phyloP scores from a whole-genome alignment of 305 asterid species.

The Rubia occidens region DNA sequence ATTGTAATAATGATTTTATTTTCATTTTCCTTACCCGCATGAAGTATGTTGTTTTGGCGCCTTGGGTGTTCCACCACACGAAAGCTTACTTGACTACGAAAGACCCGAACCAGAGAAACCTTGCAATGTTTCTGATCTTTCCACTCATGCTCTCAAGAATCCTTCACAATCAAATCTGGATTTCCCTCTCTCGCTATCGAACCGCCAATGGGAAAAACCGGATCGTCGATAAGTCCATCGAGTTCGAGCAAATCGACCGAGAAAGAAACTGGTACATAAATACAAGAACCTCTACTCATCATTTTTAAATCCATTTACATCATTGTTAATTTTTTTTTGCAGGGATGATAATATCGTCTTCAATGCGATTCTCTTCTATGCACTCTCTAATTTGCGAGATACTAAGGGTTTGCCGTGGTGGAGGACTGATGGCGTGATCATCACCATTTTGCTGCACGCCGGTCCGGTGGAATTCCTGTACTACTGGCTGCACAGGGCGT shows the following conservation, averaged over 20 bases:
- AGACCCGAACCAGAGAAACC: constrained; percentile 36
- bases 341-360: constrained; percentile 72
- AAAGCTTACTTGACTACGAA: constrained; percentile 30
- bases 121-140: constrained; percentile 28
- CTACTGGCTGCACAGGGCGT: constrained; percentile 84
- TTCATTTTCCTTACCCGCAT: not conserved
- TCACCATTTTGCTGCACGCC: constrained; percentile 41
- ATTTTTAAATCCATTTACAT: not conserved
- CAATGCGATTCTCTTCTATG: constrained; percentile 39
- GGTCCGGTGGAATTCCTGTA: constrained; percentile 79
- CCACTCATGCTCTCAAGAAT: constrained; percentile 45
- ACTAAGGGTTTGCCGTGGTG: constrained; percentile 23
- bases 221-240: constrained; percentile 69
- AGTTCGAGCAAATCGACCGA: constrained; percentile 83
- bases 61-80: constrained; percentile 45
- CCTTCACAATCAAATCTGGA: constrained; percentile 74
- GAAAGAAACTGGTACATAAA: constrained; percentile 57
- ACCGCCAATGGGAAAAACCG: constrained; percentile 62
- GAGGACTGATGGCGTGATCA: constrained; percentile 53
- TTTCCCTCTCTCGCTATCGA: constrained; percentile 58
- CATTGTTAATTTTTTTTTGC: not conserved
- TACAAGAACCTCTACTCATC: not conserved
- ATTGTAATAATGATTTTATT: not conserved
- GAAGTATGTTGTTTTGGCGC: constrained; percentile 66
- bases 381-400: not conserved